A percentile compares a stretch with the other conserved stretches of the same genome.
phyloP scores from a whole-genome alignment of 139 green algal species.

The Chlamydomonas incerta region DNA sequence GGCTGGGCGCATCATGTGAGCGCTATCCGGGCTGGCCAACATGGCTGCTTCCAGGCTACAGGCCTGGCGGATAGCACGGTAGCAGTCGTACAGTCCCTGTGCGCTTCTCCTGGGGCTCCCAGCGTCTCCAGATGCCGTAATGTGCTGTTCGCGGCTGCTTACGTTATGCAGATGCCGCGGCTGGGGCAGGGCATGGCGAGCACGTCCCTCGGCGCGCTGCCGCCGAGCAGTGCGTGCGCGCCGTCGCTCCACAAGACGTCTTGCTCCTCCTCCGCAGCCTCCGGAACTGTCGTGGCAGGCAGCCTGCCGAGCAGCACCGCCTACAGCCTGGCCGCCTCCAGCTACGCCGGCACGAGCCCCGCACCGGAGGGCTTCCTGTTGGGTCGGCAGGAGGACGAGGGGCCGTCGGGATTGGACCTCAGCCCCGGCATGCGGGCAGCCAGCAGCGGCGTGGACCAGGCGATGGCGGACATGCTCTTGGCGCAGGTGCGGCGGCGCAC shows the following conservation, averaged over 20 bases:
- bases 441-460: not conserved
- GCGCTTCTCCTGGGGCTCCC: too few relatives aligned
- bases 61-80: too few relatives aligned
- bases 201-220: constrained; percentile 6
- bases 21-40: too few relatives aligned
- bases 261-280: constrained; percentile 8
- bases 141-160: too few relatives aligned
- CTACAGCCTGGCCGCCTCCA: not conserved
- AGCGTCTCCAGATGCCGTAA: too few relatives aligned
- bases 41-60: too few relatives aligned
- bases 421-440: not conserved
- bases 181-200: constrained; percentile 1
- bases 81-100: too few relatives aligned
- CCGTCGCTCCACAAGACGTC: not conserved
- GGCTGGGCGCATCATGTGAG: too few relatives aligned
- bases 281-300: not conserved
- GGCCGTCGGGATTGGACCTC: too few relatives aligned
- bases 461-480: constrained; percentile 47
- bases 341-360: not conserved
- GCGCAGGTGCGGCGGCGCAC: not conserved
- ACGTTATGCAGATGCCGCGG: constrained; percentile 2
- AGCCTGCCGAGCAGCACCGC: not conserved
- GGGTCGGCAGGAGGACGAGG: not conserved
- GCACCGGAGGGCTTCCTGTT: too few relatives aligned
- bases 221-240: not conserved